Evolutionary conservation across 257 asterid species (phyloP).

Genomic region (Rauvolfia tetraphylla): DNA sequence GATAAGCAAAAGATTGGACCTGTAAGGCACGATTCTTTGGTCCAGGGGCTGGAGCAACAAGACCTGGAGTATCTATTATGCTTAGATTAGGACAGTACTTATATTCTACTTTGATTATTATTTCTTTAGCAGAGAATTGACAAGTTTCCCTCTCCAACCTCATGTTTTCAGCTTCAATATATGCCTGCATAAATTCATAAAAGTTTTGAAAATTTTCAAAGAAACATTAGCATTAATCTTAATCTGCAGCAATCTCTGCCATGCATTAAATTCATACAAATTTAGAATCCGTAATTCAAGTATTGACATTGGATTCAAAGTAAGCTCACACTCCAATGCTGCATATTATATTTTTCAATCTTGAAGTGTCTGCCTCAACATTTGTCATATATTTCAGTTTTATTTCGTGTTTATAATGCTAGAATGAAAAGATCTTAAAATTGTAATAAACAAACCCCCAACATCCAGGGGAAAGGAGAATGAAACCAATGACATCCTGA

Average conservation of each 20-base stretch:
- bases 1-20: slow-evolving; percentile 35
- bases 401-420: not conserved
- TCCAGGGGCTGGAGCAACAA: slow-evolving; percentile 92
- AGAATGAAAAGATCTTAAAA: too few relatives aligned
- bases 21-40: slow-evolving; percentile 83
- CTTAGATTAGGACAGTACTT: slow-evolving; percentile 91
- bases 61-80: slow-evolving; percentile 95
- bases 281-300: not conserved
- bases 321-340: not conserved
- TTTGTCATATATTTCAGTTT: not conserved
- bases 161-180: slow-evolving; percentile 93
- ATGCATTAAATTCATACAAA: too few relatives aligned
- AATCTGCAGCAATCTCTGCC: not conserved
- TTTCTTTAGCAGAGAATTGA: slow-evolving; percentile 84
- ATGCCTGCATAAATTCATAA: slow-evolving; percentile 42
- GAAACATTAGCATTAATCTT: not conserved
- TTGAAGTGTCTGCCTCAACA: not conserved
- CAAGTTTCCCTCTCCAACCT: slow-evolving; percentile 80
- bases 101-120: slow-evolving; percentile 73
- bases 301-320: not conserved
- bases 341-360: not conserved
- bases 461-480: not conserved
- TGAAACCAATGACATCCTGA: not conserved
- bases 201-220: not conserved
- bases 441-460: not conserved